Evolutionary conservation across 805 yeast genomes (phyloP), one percentile per base, ranked within the genome.

Genomic region (Maudiozyma pseudohumilis): DNA sequence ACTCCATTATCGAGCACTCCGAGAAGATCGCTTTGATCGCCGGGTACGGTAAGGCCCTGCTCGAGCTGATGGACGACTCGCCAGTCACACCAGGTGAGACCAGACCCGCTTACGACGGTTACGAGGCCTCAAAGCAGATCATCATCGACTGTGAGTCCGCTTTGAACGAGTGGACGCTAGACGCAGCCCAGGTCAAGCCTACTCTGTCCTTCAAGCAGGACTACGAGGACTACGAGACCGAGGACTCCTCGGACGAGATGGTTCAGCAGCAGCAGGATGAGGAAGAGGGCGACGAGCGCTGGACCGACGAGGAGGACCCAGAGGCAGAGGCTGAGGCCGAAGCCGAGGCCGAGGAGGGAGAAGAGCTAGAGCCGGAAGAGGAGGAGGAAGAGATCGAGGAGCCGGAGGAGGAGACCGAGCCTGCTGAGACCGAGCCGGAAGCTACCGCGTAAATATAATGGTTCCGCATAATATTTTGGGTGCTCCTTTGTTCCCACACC

Each of bases 51-150:
- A 82, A 82, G 67, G 92, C 89, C 23, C 64, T 84, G 41, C 69
- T 84, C 56, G 89, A 82, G 65, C 71, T 84, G 57, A 70, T 84
- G 57, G 94, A 83, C 56, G 92, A 82, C 55, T 66, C 85, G 45
- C 83, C 92, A 44, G 89, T 83, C 36, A 81, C 89, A 42, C 94
- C 94, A 42, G 94, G 94, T 70, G 94, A 83, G 68, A 81, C 89
- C 34, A 80, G 92, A 75, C 81, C 88, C 29, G 81, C 88, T 41
- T 82, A 82, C 60, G 94, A 82, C 53, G 94, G 94, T 50, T 82
- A 81, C 61, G 92, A 82, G 62, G 87, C 89, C 33, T 80, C 89
- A 29, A 82, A 81, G 66, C 94, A 82, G 66, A 82, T 82, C 61
- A 81, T 82, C 53, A 77, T 82, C 50, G 94, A 82, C 56, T 85